phyloP scores from a whole-genome alignment of 2,329 filamentous ascomycete species.

The Botryotinia globosa region DNA sequence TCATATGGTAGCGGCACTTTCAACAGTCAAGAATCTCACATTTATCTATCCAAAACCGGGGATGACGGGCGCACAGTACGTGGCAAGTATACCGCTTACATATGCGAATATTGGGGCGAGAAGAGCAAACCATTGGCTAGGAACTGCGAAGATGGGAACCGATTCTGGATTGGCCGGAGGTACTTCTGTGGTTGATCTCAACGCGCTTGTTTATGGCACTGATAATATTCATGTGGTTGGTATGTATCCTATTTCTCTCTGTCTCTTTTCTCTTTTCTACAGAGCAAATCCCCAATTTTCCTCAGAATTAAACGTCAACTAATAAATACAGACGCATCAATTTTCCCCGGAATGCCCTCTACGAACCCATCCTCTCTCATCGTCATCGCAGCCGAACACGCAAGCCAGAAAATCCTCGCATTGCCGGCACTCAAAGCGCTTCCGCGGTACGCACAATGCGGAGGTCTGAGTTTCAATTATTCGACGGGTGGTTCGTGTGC shows the following conservation, averaged over 20 bases:
- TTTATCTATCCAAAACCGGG: slow-evolving; percentile 53
- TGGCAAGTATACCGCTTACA: slow-evolving; percentile 45
- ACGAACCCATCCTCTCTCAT: slow-evolving; percentile 66
- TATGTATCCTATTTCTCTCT: not conserved
- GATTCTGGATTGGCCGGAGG: slow-evolving; percentile 48
- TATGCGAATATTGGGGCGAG: slow-evolving; percentile 33
- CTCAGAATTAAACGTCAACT: not conserved
- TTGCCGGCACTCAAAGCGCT: slow-evolving; percentile 20
- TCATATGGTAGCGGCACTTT: slow-evolving; percentile 54
- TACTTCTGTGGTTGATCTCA: slow-evolving; percentile 58
- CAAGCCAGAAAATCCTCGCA: slow-evolving; percentile 38
- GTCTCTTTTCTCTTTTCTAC: slow-evolving; percentile 40
- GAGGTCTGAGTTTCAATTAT: slow-evolving; percentile 28
- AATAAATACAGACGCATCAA: slow-evolving; percentile 37
- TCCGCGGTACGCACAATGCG: slow-evolving; percentile 29
- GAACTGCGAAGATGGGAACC: slow-evolving; percentile 58
- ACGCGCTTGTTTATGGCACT: slow-evolving; percentile 64
- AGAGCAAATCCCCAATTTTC: too few species aligned
- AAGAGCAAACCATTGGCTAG: slow-evolving; percentile 45
- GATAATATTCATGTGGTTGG: slow-evolving; percentile 66
- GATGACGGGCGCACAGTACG: slow-evolving; percentile 54
- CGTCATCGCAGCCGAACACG: slow-evolving; percentile 58
- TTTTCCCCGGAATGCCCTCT: slow-evolving; percentile 67
- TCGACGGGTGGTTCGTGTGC: slow-evolving; percentile 22
- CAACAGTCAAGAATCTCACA: slow-evolving; percentile 53